Evolutionary conservation across 331 rosid genomes (phyloP), one percentile per base, ranked within the genome.

Genomic region (Stylosanthes scabra): DNA sequence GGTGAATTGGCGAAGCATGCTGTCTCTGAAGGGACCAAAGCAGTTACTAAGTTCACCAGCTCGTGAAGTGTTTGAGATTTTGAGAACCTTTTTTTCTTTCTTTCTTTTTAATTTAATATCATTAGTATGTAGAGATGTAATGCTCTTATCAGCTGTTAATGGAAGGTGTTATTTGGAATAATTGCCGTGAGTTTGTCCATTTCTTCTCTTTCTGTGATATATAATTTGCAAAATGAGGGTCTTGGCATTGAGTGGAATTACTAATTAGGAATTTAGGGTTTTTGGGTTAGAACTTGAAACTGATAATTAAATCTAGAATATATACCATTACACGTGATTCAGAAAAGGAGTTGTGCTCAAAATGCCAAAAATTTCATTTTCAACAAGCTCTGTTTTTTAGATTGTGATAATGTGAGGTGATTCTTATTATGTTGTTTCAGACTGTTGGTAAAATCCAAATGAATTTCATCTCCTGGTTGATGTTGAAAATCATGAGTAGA

Each of bases 1-100:
- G 94, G 94, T 25, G 97, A 91, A 52, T 76, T 91, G 42, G 94
- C 97, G 13, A 91, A 91, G 66, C 97, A 91, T 44, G 97, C 94
- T 3, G 92, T 88, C 0, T 91, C 97, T 0, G 97, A 91, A 55
- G 97, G 97, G 0, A 88, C 96, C 5, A 90, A 90, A 80, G 93
- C 96, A 0, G 94, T 88, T 4, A 88, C 97, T 46, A 90, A 88
- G 55, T 91, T 91, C 7, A 91, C 97, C 0, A 91, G 97, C 27
- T 91, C 94, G 74, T 91, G 20, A 56, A 56, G 9, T 9, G 51
- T 46, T 49, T 27, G 28, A 29, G 40, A 11, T n/a, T 46, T 49
- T 27, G 28, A 29, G 40, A 11, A 13, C 58, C 29, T 25, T 52
- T 2, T 2, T 47, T 50, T 11, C 39, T 55, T 20, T 56, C 3